Evolutionary conservation across 495 filamentous ascomycete genomes (phyloP).

Genomic region (Talaromyces proteolyticus): DNA sequence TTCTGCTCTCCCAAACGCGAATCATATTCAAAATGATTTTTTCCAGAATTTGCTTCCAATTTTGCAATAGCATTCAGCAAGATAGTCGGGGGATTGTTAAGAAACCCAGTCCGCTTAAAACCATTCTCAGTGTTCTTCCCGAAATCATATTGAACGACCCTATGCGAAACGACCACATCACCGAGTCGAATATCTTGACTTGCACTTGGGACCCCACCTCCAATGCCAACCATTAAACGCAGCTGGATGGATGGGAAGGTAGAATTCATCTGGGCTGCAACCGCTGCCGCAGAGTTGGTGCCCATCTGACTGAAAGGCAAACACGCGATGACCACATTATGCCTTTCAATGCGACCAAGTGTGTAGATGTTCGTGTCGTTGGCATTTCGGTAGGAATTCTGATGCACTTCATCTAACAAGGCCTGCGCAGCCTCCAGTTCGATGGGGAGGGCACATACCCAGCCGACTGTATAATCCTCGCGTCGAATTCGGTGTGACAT

Average conservation of each 20-base stretch:
- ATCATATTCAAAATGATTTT: too few species aligned
- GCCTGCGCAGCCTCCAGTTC: too few species aligned
- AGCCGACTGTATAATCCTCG: too few species aligned
- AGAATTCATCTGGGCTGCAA: constrained; percentile 26
- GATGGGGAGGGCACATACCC: too few species aligned
- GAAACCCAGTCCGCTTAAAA: constrained; percentile 20
- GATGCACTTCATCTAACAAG: too few species aligned
- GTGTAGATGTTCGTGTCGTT: constrained; percentile 24
- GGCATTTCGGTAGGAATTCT: too few species aligned
- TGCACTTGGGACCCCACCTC: constrained; percentile 26
- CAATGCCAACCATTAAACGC: constrained; percentile 45
- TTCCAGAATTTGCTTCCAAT: too few species aligned
- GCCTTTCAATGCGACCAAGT: constrained; percentile 22
- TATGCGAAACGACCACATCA: constrained; percentile 16
- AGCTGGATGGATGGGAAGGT: constrained; percentile 36
- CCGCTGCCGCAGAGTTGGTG: constrained; percentile 25
- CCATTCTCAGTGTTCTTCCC: constrained; percentile 10
- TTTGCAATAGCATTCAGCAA: constrained; percentile 14
- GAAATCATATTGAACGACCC: constrained; percentile 20
- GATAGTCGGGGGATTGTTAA: constrained; percentile 19
- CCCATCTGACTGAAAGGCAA: constrained; percentile 30
- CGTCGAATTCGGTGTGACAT: too few species aligned
- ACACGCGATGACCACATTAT: constrained; percentile 39
- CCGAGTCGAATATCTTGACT: constrained; percentile 18
- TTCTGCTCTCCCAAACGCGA: neutral